Base-by-base conservation (phyloP, 345 rosid genomes). In the Eucalyptus pauciflora region DNA sequence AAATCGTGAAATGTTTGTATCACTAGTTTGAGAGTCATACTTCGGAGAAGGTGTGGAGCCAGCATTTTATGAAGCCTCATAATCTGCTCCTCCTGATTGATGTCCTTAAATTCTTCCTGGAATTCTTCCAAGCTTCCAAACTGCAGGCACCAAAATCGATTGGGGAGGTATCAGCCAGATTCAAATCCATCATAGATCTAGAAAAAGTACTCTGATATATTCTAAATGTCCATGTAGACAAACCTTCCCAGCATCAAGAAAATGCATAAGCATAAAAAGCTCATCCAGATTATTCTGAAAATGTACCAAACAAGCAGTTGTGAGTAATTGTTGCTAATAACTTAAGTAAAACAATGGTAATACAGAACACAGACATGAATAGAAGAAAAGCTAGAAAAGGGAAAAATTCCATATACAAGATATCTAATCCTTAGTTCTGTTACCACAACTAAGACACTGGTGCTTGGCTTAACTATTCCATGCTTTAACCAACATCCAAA, bases 181-280 rank as follows among this genome's bases (percentile, higher is more conserved):
- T 86, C 89, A 54, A 81, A 91, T 86, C 50, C 90, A 86, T 58
- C 67, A 50, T 33, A 88, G 27, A 88, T 86, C 67, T 87, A 89
- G 88, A 50, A 62, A 87, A 41, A 52, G 41, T 54, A 29, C 51
- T 49, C 51, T 43, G 46, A 79, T 41, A 91, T 79, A 83, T 87
- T 87, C 62, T 31, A 83, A 37, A 87, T 50, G 45, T 86, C 69
- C 69, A 31, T 15, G 27, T 25, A 86, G 76, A 91, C 93, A 89
- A 90, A 96, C 99, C 98, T 98, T 98, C 91, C 99, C 99, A 86
- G 97, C 99, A 93, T 98, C 99, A 91, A 98, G 99, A 93, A 98
- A 98, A 93, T 98, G 99, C 99, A 98, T 98, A 87, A 98, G 99
- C 99, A 98, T 98, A 96, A 98, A 97, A 91, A 98, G 99, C 90